These are phyloP conservation scores for Flaveria bidentis DNA, from an alignment of 129 eudicot genomes.

Conservation along the genomic window DNA sequence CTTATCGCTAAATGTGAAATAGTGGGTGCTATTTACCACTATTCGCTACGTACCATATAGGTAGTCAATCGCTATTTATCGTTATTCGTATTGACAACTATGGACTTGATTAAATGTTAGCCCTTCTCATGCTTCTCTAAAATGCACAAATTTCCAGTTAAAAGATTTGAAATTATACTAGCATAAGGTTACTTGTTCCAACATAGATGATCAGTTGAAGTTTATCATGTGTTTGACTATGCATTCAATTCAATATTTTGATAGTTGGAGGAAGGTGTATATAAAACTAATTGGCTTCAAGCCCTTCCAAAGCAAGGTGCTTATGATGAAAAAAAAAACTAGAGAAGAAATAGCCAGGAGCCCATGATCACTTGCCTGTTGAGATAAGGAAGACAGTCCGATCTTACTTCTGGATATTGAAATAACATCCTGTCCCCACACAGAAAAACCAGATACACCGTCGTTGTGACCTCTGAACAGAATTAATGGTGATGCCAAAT, in stretches of 20 bases:
- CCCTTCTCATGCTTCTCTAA: neutral
- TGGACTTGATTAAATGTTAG: neutral
- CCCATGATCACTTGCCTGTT: conserved; percentile 53
- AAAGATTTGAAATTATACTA: neutral
- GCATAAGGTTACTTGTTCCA: neutral
- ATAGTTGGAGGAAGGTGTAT: neutral
- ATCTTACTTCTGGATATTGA: conserved; percentile 85
- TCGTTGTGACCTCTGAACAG: conserved; percentile 79
- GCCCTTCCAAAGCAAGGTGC: neutral
- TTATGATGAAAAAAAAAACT: neutral
- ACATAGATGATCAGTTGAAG: neutral
- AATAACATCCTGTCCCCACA: conserved; percentile 90
- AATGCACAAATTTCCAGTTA: neutral
- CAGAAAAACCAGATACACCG: conserved; percentile 74
- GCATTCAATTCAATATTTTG: neutral
- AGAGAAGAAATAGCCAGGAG: conserved; percentile 9
- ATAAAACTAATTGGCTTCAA: neutral
- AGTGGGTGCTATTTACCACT: no score
- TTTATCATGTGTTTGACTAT: neutral
- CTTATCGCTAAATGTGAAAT: no score
- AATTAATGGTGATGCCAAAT: conserved; percentile 55
- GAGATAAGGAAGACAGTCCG: conserved; percentile 82
- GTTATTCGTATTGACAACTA: no score
- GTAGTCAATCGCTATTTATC: no score
- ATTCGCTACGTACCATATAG: no score